Percentiles rank a stretch among this genome's conserved stretches.
Conservation (phyloP, 805 yeast genomes). For the Nakazawaea wyomingensis region DNA sequence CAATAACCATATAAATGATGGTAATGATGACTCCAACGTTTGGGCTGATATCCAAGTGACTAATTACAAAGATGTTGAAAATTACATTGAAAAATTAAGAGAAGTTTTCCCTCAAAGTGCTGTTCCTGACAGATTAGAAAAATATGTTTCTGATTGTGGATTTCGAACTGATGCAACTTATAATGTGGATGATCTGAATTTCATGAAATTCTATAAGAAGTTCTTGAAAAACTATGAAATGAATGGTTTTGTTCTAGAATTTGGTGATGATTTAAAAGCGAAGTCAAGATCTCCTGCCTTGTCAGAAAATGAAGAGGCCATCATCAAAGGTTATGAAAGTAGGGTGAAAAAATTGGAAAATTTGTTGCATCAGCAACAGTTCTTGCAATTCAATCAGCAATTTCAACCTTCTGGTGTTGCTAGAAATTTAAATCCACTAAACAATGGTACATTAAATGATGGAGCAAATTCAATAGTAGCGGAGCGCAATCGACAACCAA, state of each 20-base stretch:
- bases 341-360: conserved; percentile 76
- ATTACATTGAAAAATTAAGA: conserved; percentile 33
- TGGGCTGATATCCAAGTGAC: conserved; percentile 18
- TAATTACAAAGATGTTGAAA: conserved; percentile 23
- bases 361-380: conserved; percentile 68
- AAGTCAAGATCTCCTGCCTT: conserved; percentile 23
- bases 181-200: conserved; percentile 27
- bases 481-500: not conserved
- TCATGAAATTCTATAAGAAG: conserved; percentile 33
- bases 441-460: conserved; percentile 6
- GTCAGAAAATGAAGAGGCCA: conserved; percentile 23
- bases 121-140: conserved; percentile 29
- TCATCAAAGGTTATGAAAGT: conserved; percentile 58
- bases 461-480: conserved; percentile 13
- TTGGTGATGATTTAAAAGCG: no score
- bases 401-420: conserved; percentile 14
- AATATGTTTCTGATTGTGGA: conserved; percentile 32
- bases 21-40: not conserved
- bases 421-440: conserved; percentile 5
- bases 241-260: conserved; percentile 20
- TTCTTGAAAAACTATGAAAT: conserved; percentile 42
- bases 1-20: not conserved
- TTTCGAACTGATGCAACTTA: conserved; percentile 24
- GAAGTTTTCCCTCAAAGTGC: conserved; percentile 25
- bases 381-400: conserved; percentile 41